Percentiles rank a stretch among this genome's conserved stretches.
Evolutionary conservation across 371 early-diverging fungal genomes (phyloP).

Genomic region (Polyrhizophydium stewartii): DNA sequence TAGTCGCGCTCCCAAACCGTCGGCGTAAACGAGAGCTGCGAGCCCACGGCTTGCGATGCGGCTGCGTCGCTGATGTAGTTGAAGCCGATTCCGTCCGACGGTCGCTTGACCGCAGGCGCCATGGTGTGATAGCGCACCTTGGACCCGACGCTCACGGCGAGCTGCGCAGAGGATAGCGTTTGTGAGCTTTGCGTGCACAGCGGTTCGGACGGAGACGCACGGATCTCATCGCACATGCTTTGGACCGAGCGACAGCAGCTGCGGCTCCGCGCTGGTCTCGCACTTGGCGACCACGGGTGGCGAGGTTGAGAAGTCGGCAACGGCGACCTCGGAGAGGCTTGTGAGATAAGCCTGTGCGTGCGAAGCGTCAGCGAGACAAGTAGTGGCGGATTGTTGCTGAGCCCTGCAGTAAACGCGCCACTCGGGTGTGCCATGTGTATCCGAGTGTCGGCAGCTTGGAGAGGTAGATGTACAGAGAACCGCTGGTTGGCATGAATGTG

Average conservation of each 20-base stretch:
- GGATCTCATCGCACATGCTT: constrained; percentile 23
- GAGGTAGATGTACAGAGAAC: constrained; percentile 32
- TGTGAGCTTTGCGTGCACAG: too few relatives aligned
- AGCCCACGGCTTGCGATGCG: not conserved
- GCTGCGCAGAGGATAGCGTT: not conserved
- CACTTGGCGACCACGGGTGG: constrained; percentile 22
- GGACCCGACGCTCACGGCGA: not conserved
- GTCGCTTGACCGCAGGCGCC: not conserved
- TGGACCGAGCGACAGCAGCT: constrained; percentile 33
- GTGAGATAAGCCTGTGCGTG: constrained; percentile 24
- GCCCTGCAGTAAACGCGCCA: too few relatives aligned
- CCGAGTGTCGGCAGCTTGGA: constrained; percentile 32
- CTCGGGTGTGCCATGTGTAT: constrained; percentile 8
- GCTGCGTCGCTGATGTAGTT: not conserved
- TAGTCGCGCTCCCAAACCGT: constrained; percentile 13
- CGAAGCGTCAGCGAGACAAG: too few relatives aligned
- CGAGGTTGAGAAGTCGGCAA: constrained; percentile 15
- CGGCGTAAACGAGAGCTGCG: not conserved
- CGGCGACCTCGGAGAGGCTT: constrained; percentile 23
- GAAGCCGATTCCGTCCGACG: not conserved
- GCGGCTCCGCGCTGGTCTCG: constrained; percentile 34
- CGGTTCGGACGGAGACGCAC: too few relatives aligned
- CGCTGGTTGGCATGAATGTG: constrained; percentile 13
- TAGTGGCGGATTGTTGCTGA: too few relatives aligned
- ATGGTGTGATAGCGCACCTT: not conserved